Percentiles rank a stretch among this genome's conserved stretches.
Conservation (phyloP, 306 rosid genomes). For the Betula pendula region DNA sequence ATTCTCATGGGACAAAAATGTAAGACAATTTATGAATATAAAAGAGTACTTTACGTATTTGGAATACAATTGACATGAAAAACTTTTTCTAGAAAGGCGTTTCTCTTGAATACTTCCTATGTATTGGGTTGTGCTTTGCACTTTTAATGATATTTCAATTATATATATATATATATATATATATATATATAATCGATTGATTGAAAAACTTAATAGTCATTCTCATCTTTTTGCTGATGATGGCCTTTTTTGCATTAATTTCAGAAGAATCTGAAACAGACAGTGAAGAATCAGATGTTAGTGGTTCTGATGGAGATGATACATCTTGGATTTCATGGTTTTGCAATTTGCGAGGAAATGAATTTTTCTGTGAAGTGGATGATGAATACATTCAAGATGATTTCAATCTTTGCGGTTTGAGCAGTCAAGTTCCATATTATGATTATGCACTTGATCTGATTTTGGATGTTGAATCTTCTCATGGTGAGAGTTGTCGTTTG, state of each 20-base stretch:
- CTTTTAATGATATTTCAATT: too few species aligned
- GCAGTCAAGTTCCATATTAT: constrained; percentile 99
- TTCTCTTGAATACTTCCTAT: too few species aligned
- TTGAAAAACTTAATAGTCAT: not conserved
- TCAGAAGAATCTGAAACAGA: constrained; percentile 98
- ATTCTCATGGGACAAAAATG: not conserved
- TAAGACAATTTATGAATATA: not conserved
- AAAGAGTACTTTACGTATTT: not conserved
- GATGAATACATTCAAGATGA: constrained; percentile 98
- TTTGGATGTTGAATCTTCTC: constrained; percentile 97
- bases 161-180: too few species aligned
- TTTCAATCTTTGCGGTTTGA: constrained; percentile 90
- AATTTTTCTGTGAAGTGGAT: constrained; percentile 94
- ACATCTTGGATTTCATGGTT: constrained; percentile 99
- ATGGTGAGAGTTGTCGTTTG: constrained; percentile 51
- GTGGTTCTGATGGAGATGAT: constrained; percentile 97
- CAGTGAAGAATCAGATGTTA: constrained; percentile 95
- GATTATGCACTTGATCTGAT: constrained; percentile 97
- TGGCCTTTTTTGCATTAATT: constrained; percentile 28
- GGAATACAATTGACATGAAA: too few species aligned
- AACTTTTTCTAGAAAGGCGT: too few species aligned
- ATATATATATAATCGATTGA: not conserved
- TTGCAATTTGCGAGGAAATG: constrained; percentile 97
- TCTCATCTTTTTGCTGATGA: not conserved
- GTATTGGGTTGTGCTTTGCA: too few species aligned